Conservation (phyloP, 306 rosid genomes). For the Fagus sylvatica region DNA sequence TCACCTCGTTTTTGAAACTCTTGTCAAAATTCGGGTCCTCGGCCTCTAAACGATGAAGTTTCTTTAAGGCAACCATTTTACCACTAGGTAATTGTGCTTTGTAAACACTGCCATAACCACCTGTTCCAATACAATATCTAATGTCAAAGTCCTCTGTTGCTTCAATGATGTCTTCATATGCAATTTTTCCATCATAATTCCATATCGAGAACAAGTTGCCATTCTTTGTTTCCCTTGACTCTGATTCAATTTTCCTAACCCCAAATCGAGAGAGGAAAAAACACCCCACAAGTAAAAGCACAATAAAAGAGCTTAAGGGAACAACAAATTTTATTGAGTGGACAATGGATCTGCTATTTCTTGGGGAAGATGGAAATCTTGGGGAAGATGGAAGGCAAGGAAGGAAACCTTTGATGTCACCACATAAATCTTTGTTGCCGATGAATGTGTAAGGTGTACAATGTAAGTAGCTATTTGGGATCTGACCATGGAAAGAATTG, state of each 20-base stretch:
- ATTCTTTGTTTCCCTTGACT: neutral
- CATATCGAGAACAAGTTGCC: neutral
- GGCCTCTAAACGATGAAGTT: conserved; percentile 9
- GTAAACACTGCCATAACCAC: conserved; percentile 5
- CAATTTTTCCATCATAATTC: neutral
- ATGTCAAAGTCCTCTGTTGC: neutral
- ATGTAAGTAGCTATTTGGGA: too few relatives aligned
- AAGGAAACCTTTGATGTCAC: neutral
- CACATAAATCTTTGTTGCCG: neutral
- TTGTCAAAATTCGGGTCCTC: neutral
- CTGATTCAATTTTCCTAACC: neutral
- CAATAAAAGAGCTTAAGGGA: neutral
- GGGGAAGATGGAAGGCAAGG: too few relatives aligned
- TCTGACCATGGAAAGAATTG: too few relatives aligned
- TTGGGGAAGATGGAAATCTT: too few relatives aligned
- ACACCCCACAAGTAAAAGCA: neutral
- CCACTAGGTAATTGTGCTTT: conserved; percentile 24
- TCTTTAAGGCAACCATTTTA: conserved; percentile 15
- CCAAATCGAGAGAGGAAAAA: neutral
- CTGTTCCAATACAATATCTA: conserved; percentile 14
- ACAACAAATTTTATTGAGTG: too few relatives aligned
- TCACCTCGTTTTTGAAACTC: conserved; percentile 19
- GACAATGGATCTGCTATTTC: neutral
- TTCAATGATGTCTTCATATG: conserved; percentile 4
- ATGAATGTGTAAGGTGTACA: neutral